phyloP scores from a whole-genome alignment of 495 filamentous ascomycete genomes.

The Penicillium paxilli region DNA sequence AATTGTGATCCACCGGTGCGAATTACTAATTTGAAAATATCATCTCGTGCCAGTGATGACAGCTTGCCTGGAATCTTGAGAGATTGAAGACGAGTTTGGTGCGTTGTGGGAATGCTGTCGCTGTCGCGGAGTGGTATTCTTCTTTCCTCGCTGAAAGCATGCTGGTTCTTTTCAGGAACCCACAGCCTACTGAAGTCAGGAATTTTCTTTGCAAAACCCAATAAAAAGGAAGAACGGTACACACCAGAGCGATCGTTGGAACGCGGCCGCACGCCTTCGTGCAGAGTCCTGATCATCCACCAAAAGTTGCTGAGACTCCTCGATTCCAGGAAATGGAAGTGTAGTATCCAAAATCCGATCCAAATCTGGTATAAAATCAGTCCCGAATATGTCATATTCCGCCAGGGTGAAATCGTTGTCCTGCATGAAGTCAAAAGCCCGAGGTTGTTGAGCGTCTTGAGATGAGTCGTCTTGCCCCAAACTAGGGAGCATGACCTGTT shows the following conservation, averaged over 20 bases:
- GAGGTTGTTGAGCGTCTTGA: conserved; percentile 21
- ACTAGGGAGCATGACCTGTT: conserved; percentile 26
- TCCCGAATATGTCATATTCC: conserved; percentile 20
- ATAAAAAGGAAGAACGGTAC: background rate
- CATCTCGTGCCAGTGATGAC: conserved; percentile 18
- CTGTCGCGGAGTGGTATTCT: conserved; percentile 23
- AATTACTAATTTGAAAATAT: conserved; percentile 26
- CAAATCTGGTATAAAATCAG: conserved; percentile 23
- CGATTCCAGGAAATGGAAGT: conserved; percentile 1
- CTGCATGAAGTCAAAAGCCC: conserved; percentile 28
- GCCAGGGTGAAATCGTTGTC: conserved; percentile 19
- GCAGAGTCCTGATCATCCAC: conserved; percentile 17
- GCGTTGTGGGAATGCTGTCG: conserved; percentile 21
- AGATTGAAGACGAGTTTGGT: conserved; percentile 16
- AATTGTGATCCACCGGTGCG: conserved; percentile 34
- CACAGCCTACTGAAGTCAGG: conserved; percentile 18
- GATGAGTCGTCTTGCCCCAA: background rate
- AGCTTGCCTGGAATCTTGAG: conserved; percentile 26
- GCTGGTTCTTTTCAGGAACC: conserved; percentile 30
- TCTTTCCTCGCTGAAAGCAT: conserved; percentile 25
- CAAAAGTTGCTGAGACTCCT: conserved; percentile 2
- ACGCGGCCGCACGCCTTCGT: conserved; percentile 23
- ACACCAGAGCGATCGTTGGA: conserved; percentile 26
- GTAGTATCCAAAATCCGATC: conserved; percentile 19
- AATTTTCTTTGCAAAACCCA: background rate